Conservation (phyloP, 371 early-diverging fungal genomes). For the Mucor lusitanicus region DNA sequence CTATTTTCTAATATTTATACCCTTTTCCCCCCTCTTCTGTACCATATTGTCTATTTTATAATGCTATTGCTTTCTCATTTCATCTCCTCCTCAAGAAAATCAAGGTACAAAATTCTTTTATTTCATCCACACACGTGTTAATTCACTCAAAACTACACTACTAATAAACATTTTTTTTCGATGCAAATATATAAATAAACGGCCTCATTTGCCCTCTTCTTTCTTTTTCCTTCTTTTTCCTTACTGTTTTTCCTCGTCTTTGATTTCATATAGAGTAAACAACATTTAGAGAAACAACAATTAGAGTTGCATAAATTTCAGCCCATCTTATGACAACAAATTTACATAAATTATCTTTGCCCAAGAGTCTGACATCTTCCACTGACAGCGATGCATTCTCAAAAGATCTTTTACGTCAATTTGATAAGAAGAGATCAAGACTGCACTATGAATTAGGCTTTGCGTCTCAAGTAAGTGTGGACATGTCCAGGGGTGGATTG, state of each 20-base stretch:
- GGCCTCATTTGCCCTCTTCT: neutral
- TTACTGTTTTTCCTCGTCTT: neutral
- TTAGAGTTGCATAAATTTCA: neutral
- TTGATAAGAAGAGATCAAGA: conserved; percentile 38
- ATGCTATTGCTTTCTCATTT: neutral
- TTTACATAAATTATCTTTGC: conserved; percentile 16
- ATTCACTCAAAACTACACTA: neutral
- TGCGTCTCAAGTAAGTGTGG: conserved; percentile 25
- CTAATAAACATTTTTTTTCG: neutral
- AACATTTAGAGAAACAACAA: neutral
- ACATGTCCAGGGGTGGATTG: neutral
- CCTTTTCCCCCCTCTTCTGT: conserved; percentile 5
- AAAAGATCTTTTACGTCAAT: conserved; percentile 39
- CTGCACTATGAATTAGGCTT: conserved; percentile 39
- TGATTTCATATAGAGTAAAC: conserved; percentile 5
- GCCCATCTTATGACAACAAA: conserved; percentile 12
- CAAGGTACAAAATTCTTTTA: neutral
- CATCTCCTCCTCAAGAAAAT: conserved; percentile 3
- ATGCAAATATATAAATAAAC: neutral
- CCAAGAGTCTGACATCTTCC: conserved; percentile 5
- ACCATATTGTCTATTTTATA: conserved; percentile 5
- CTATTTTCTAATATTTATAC: neutral
- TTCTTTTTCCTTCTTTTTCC: neutral
- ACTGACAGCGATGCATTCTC: conserved; percentile 34
- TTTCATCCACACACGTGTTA: conserved; percentile 11